Percentiles rank a stretch among this genome's conserved stretches.
Conservation (phyloP, 768 basidiomycete genomes). For the Goffeauzyma gilvescens region DNA sequence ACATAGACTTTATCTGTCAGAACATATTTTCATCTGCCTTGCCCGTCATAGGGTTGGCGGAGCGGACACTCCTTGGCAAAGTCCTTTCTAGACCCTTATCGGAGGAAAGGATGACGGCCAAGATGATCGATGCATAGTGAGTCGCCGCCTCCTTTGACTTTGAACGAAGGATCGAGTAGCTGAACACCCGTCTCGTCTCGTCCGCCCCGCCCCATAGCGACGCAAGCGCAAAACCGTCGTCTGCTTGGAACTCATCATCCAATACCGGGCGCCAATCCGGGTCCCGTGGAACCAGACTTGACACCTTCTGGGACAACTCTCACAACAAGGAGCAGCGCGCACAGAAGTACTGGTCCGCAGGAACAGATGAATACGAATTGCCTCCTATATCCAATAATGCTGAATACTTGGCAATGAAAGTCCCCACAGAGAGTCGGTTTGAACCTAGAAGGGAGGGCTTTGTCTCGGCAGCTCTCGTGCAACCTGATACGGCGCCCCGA, state of each 20-base stretch:
- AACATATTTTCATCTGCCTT: slow-evolving; percentile 37
- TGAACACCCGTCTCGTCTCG: too few relatives aligned
- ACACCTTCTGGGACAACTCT: slow-evolving; percentile 12
- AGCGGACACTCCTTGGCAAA: slow-evolving; percentile 39
- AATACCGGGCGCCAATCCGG: too few relatives aligned
- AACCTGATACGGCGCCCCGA: slow-evolving; percentile 4
- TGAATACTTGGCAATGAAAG: neutral
- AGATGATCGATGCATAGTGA: slow-evolving; percentile 11
- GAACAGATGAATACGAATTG: slow-evolving; percentile 28
- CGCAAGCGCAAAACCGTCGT: slow-evolving; percentile 10
- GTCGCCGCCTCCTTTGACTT: neutral
- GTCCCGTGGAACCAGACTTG: too few relatives aligned
- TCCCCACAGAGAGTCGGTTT: slow-evolving; percentile 2
- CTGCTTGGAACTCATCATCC: too few relatives aligned
- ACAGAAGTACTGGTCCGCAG: slow-evolving; percentile 29
- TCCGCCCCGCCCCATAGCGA: slow-evolving; percentile 2
- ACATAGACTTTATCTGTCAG: too few relatives aligned
- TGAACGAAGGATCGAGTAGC: neutral
- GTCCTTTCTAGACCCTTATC: slow-evolving; percentile 37
- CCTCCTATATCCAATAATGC: slow-evolving; percentile 11
- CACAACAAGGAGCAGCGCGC: slow-evolving; percentile 12
- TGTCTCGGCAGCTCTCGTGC: slow-evolving; percentile 18
- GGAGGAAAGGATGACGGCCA: neutral
- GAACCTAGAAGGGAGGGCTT: slow-evolving; percentile 2
- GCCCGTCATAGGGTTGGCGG: slow-evolving; percentile 34